These are phyloP conservation scores for Calonectria hawksworthii DNA, from an alignment of 2,329 filamentous ascomycete species.

Conservation along the genomic window DNA sequence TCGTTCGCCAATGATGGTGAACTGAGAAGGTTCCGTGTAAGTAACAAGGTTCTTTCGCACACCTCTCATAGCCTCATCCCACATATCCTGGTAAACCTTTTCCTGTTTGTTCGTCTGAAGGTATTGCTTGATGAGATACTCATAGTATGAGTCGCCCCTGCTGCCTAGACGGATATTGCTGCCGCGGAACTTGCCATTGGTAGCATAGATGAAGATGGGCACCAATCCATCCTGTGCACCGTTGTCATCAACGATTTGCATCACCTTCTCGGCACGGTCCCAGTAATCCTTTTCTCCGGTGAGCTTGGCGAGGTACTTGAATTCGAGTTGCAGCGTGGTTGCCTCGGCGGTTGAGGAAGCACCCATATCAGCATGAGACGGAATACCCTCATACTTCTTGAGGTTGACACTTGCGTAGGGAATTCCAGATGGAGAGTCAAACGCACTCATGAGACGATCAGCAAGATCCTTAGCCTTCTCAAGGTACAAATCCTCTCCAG, in stretches of 20 bases:
- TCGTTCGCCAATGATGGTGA: constrained; percentile 92
- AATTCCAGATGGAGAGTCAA: constrained; percentile 87
- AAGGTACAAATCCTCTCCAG: constrained; percentile 92
- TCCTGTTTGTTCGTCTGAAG: constrained; percentile 92
- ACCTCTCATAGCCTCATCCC: constrained; percentile 87
- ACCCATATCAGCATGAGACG: constrained; percentile 86
- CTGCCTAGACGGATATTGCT: constrained; percentile 92
- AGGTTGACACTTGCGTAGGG: constrained; percentile 94
- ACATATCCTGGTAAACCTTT: constrained; percentile 89
- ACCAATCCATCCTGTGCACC: constrained; percentile 84
- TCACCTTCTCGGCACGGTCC: constrained; percentile 91
- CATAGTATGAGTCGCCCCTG: constrained; percentile 97
- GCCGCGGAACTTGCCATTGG: constrained; percentile 83
- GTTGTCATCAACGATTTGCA: constrained; percentile 90
- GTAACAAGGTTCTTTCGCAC: constrained; percentile 94
- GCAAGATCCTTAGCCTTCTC: constrained; percentile 96
- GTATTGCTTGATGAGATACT: constrained; percentile 99
- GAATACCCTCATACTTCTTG: constrained; percentile 80
- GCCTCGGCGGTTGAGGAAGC: constrained; percentile 96
- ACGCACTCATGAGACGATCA: constrained; percentile 87
- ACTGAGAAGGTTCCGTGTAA: constrained; percentile 83
- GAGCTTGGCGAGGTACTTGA: constrained; percentile 96
- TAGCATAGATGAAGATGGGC: constrained; percentile 90
- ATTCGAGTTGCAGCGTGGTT: constrained; percentile 91
- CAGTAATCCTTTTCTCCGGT: constrained; percentile 95